Conservation (phyloP, 1,139 yeast species). For the Schwanniomyces etchellsii region DNA sequence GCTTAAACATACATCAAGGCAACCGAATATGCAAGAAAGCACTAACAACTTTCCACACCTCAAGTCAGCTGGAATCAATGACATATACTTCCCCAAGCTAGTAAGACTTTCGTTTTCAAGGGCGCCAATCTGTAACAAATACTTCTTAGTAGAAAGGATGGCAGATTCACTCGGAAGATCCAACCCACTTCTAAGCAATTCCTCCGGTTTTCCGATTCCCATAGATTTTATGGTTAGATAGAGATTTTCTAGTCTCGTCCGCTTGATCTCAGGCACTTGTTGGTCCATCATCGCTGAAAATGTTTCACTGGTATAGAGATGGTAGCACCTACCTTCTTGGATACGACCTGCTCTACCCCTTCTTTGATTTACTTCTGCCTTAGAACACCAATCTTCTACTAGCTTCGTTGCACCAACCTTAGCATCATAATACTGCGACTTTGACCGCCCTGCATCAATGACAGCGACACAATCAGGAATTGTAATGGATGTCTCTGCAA, state of each 20-base stretch:
- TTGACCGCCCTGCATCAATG: constrained; percentile 82
- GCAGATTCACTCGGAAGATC: constrained; percentile 72
- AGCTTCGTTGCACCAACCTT: constrained; percentile 63
- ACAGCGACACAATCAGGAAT: constrained; percentile 94
- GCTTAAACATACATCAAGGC: constrained; percentile 69
- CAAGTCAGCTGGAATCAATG: constrained; percentile 81
- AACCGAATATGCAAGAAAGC: constrained; percentile 76
- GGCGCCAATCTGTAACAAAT: constrained; percentile 71
- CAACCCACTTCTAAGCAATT: constrained; percentile 67
- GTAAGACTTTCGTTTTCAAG: constrained; percentile 54
- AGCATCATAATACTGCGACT: constrained; percentile 67
- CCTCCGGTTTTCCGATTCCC: constrained; percentile 71
- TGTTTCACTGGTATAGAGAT: constrained; percentile 63
- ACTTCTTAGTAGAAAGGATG: constrained; percentile 54
- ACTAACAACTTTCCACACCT: constrained; percentile 79
- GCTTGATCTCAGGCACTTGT: constrained; percentile 83
- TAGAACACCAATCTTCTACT: constrained; percentile 81
- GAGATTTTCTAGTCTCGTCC: constrained; percentile 78
- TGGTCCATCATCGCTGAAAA: constrained; percentile 57
- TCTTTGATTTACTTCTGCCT: constrained; percentile 88
- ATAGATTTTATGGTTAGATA: constrained; percentile 81
- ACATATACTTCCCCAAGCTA: constrained; percentile 73
- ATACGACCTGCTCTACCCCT: constrained; percentile 99
- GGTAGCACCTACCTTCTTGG: constrained; percentile 73
- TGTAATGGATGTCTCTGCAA: constrained; percentile 84